A percentile compares a stretch with the other conserved stretches of the same genome.
Conservation (phyloP, 257 asterid genomes). For the Nicotiana benthamiana region DNA sequence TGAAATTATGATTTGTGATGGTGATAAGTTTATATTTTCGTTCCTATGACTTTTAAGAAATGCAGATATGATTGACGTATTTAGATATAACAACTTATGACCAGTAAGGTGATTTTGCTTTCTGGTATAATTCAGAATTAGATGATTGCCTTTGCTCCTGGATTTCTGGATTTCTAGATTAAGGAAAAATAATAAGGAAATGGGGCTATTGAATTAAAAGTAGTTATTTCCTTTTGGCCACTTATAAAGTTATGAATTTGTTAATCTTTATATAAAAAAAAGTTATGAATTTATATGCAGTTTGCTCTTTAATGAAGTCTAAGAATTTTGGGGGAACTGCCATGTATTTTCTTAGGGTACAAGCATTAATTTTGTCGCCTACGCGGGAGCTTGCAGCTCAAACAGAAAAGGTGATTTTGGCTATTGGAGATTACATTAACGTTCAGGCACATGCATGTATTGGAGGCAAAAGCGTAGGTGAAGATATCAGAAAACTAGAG, state of each 20-base stretch:
- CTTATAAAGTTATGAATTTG: not conserved
- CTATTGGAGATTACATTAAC: conserved; percentile 79
- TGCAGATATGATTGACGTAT: not conserved
- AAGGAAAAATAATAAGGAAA: not conserved
- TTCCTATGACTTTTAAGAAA: not conserved
- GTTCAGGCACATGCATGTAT: conserved; percentile 93
- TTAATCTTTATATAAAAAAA: not conserved
- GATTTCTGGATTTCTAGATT: not conserved
- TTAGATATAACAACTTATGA: not conserved
- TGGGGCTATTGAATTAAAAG: not conserved
- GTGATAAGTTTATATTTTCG: not conserved
- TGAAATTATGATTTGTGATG: too few relatives aligned
- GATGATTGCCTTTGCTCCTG: not conserved
- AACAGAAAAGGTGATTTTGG: conserved; percentile 83
- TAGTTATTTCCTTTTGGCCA: not conserved
- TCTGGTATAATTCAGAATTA: not conserved
- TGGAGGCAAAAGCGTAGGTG: conserved; percentile 98
- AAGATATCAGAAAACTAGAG: conserved; percentile 85
- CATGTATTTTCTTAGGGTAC: conserved; percentile 53
- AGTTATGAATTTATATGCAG: not conserved
- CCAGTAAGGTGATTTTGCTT: not conserved
- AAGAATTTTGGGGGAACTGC: not conserved
- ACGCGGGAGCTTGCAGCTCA: conserved; percentile 97
- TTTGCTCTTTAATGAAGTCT: not conserved
- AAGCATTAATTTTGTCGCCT: conserved; percentile 90